Base-by-base conservation (phyloP, 306 rosid genomes). In the Medicago ruthenica region DNA sequence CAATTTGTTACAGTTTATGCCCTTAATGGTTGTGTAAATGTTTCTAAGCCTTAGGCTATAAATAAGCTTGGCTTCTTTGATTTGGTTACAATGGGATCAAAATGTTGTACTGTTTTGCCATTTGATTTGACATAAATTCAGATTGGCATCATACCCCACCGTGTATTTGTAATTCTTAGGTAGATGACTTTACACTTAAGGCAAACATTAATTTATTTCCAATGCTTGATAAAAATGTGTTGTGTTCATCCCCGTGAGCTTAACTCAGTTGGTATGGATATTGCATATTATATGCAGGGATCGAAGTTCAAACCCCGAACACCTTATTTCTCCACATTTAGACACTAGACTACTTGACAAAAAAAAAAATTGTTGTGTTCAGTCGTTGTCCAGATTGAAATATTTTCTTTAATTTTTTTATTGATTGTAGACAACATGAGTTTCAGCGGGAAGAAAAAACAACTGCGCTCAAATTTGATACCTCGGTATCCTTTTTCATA, bases 81-180 rank as follows among this genome's bases (percentile, higher is more conserved):
- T 40, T n/a, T 27, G 67, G 9, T 41, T 76, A 4, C 63, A 53
- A 31, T 79, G 4, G 36, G 41, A 64, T 59, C 42, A 22, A 73
- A 51, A 63, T 57, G 71, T 16, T 24, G 58, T 20, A 21, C 44
- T 31, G n/a, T 40, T 13, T 13, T 10, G 27, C 67, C 76, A 64
- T 55, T 55, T 66, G 34, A 67, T 27, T 27, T 27, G 34, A 27
- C 22, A 47, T 15, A 39, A 3, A 31, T 24, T 6, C 11, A 39
- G 4, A 31, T 24, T 6, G 21, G 70, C 39, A 16, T 22, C 41
- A 3, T 55, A 54, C 60, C 40, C 27, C 27, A 7, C 66, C 68
- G 15, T 53, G 80, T 68, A 74, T 71, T 51, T 76, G 55, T 68
- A 67, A 69, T 55, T 51, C 50, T 67, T 4, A 53, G 73, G 45